Conservation (phyloP, 2,329 filamentous ascomycete species). For the Botrytis elliptica region DNA sequence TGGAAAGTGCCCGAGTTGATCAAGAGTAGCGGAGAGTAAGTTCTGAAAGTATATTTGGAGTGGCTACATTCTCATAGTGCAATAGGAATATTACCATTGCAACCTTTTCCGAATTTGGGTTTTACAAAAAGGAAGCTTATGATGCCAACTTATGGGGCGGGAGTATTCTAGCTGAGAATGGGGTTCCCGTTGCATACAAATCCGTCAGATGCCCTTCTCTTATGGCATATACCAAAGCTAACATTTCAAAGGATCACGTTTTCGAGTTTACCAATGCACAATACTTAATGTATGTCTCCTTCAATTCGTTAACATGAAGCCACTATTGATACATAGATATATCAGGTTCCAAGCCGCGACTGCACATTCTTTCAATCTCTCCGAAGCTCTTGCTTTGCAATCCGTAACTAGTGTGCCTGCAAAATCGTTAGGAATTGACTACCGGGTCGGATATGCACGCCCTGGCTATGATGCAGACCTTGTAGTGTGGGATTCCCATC, state of each 20-base stretch:
- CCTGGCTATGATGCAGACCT: slow-evolving; percentile 51
- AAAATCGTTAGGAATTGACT: slow-evolving; percentile 44
- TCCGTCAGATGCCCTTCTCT: slow-evolving; percentile 33
- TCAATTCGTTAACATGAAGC: background rate
- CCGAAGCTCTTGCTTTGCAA: slow-evolving; percentile 44
- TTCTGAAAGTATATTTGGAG: slow-evolving; percentile 10
- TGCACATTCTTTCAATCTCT: slow-evolving; percentile 45
- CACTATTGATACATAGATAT: background rate
- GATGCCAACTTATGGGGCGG: slow-evolving; percentile 44
- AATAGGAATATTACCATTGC: slow-evolving; percentile 45
- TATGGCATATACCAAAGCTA: background rate
- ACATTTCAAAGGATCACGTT: slow-evolving; percentile 40
- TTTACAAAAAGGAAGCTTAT: slow-evolving; percentile 47
- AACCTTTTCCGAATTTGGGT: slow-evolving; percentile 44
- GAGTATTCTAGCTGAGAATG: slow-evolving; percentile 43
- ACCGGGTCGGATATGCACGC: slow-evolving; percentile 46
- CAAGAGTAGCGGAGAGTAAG: slow-evolving; percentile 42
- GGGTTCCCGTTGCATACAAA: slow-evolving; percentile 46
- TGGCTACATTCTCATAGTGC: background rate
- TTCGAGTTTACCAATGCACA: slow-evolving; percentile 42
- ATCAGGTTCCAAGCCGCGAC: slow-evolving; percentile 43
- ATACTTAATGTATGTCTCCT: slow-evolving; percentile 41
- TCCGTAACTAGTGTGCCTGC: slow-evolving; percentile 49
- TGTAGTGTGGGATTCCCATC: slow-evolving; percentile 51
- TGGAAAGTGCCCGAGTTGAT: slow-evolving; percentile 45